These are phyloP conservation scores for Boechera stricta DNA, from an alignment of 345 rosid genomes.

Conservation along the genomic window DNA sequence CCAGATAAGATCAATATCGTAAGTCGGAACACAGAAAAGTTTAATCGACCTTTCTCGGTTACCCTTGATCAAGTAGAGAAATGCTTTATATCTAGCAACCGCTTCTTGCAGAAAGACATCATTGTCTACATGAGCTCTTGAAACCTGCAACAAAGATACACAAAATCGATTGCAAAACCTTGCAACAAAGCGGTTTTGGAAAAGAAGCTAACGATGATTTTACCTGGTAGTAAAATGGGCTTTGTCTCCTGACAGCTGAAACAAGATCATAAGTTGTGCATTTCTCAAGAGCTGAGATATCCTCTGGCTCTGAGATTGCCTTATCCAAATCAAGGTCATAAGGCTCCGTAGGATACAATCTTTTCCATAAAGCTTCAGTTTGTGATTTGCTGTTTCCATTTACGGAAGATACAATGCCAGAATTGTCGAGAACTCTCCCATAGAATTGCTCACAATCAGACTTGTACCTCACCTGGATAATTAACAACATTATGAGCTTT, in stretches of 20 bases:
- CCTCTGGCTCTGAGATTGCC: constrained; percentile 36
- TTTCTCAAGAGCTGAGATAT: constrained; percentile 55
- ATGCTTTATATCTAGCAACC: constrained; percentile 90
- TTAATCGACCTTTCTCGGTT: constrained; percentile 71
- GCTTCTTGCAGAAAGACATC: constrained; percentile 80
- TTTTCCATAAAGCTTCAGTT: constrained; percentile 73
- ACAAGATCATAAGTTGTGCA: constrained; percentile 84
- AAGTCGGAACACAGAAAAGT: constrained; percentile 91
- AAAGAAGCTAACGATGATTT: not conserved
- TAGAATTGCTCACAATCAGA: constrained; percentile 80
- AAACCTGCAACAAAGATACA: constrained; percentile 56
- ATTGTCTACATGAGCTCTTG: constrained; percentile 65
- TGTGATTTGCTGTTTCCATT: constrained; percentile 51
- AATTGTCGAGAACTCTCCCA: constrained; percentile 70
- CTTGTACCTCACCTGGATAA: constrained; percentile 72
- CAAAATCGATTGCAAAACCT: not conserved
- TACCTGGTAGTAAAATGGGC: constrained; percentile 90
- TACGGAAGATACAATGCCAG: constrained; percentile 66
- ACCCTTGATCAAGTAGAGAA: constrained; percentile 80
- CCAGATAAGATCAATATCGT: constrained; percentile 98
- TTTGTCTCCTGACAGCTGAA: constrained; percentile 92
- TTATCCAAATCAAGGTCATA: constrained; percentile 59
- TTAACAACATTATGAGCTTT: constrained; percentile 19
- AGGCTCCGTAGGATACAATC: constrained; percentile 69
- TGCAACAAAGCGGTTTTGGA: not conserved